A percentile compares a stretch with the other conserved stretches of the same genome.
Evolutionary conservation across 2,329 filamentous ascomycete genomes (phyloP).

Genomic region (Botrytis medusae): DNA sequence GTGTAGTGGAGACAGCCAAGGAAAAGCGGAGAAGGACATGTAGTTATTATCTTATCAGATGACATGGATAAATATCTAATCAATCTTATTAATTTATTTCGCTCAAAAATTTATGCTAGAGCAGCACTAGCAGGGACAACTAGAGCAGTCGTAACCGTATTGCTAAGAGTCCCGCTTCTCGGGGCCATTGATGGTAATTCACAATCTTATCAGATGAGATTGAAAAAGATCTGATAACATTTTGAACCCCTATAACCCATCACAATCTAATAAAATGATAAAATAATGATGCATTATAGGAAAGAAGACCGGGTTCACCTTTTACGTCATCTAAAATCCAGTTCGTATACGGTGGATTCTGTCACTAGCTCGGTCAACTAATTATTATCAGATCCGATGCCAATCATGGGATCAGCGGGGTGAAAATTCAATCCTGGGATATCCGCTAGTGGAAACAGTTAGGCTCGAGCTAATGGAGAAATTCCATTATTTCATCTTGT

Average conservation of each 20-base stretch:
- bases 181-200: background rate
- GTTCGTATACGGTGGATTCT: background rate
- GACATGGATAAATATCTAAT: slow-evolving; percentile 18
- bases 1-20: slow-evolving; percentile 7
- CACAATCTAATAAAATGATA: background rate
- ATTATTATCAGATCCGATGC: slow-evolving; percentile 23
- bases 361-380: background rate
- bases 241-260: background rate
- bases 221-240: slow-evolving; percentile 12
- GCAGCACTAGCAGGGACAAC: background rate
- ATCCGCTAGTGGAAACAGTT: background rate
- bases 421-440: slow-evolving; percentile 7
- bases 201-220: slow-evolving; percentile 16
- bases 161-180: background rate
- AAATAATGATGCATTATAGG: too few relatives aligned
- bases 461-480: background rate
- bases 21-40: slow-evolving; percentile 21
- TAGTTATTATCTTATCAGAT: slow-evolving; percentile 22
- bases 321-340: background rate
- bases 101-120: background rate
- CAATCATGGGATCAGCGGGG: slow-evolving; percentile 6
- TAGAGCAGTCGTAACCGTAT: background rate
- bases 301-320: background rate
- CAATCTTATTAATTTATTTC: slow-evolving; percentile 12
- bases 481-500: background rate